Evolutionary conservation across 2,329 filamentous ascomycete species (phyloP), one percentile per base, ranked within the genome.

Genomic region (Aaosphaeria pasadenensis): DNA sequence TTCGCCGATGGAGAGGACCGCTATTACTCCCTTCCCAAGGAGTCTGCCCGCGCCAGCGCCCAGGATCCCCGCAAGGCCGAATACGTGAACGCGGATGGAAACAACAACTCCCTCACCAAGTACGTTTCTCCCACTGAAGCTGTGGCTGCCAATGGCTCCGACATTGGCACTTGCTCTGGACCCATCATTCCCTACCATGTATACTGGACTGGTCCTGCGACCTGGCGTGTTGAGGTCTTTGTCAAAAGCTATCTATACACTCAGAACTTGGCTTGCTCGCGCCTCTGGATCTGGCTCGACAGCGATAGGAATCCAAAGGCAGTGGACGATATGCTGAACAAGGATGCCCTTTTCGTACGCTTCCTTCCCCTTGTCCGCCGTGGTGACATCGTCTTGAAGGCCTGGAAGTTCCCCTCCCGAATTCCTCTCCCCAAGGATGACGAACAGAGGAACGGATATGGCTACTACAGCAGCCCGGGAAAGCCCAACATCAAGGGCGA

Each of bases 211-310:
- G 79, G 79, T 4, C 75, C 77, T 6, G 77, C 78, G 4, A 81
- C 77, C 4, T 82, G 79, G 79, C 70, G 79, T 39, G 76, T 81
- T 39, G 79, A 81, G 54, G 67, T 78, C 30, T 81, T 82, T 54
- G 67, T 81, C 67, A 82, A 82, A 66, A 76, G 75, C 46, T 79
- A 81, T 56, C 72, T 82, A 1, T 77, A 81, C 58, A 81, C 78
- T 1, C 79, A 82, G 51, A 81, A 81, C 50, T 62, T 81, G 29
- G 74, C 79, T 7, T 82, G 79, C 57, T 78, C 75, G 31, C 71
- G 77, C 31, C 66, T 82, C 5, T 78, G 72, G 65, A 58, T 82
- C 4, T 82, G 79, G 79, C 67, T 81, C 9, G 79, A 82, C 57
- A 73, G 74, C 31, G 79, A 82, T 57, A 70, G 71, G 43, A 74